Evolutionary conservation across 2,329 filamentous ascomycete species (phyloP).

Genomic region (Reticulascus tulasneorum): DNA sequence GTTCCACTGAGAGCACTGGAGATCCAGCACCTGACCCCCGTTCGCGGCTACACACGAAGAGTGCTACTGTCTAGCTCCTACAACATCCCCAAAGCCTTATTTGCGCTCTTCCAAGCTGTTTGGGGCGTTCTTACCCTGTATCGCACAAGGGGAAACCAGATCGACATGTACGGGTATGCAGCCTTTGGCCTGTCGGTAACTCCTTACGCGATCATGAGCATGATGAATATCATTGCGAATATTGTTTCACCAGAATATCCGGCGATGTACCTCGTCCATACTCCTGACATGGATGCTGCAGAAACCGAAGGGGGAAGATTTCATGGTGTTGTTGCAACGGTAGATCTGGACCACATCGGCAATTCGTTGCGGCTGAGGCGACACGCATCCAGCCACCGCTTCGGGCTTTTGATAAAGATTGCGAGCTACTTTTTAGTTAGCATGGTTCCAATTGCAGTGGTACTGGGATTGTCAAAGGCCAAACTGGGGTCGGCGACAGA

Average conservation of each 20-base stretch:
- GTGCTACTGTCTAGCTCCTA: slow-evolving; percentile 13
- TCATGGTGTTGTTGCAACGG: slow-evolving; percentile 7
- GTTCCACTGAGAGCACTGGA: slow-evolving; percentile 11
- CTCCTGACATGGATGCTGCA: slow-evolving; percentile 9
- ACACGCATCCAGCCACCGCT: too few species aligned
- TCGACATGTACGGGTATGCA: slow-evolving; percentile 23
- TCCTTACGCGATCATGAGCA: slow-evolving; percentile 25
- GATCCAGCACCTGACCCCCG: slow-evolving; percentile 2
- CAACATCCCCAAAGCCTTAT: slow-evolving; percentile 14
- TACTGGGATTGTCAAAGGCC: too few species aligned
- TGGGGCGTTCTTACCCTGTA: slow-evolving; percentile 19
- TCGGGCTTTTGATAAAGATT: too few species aligned
- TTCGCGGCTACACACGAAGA: slow-evolving; percentile 1
- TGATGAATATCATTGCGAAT: slow-evolving; percentile 22
- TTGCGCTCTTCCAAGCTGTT: slow-evolving; percentile 17
- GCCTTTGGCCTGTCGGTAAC: slow-evolving; percentile 25
- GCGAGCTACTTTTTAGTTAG: too few species aligned
- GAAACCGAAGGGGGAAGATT: slow-evolving; percentile 6
- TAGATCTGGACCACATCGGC: slow-evolving; percentile 9
- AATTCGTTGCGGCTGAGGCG: too few species aligned
- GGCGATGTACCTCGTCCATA: slow-evolving; percentile 21
- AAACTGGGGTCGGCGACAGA: too few species aligned
- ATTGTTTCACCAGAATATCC: slow-evolving; percentile 22
- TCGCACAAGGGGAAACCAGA: slow-evolving; percentile 18
- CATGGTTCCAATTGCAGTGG: too few species aligned